A percentile compares a stretch with the other conserved stretches of the same genome.
Evolutionary conservation across 2,329 filamentous ascomycete genomes (phyloP).

Genomic region (Celoporthe dispersa): DNA sequence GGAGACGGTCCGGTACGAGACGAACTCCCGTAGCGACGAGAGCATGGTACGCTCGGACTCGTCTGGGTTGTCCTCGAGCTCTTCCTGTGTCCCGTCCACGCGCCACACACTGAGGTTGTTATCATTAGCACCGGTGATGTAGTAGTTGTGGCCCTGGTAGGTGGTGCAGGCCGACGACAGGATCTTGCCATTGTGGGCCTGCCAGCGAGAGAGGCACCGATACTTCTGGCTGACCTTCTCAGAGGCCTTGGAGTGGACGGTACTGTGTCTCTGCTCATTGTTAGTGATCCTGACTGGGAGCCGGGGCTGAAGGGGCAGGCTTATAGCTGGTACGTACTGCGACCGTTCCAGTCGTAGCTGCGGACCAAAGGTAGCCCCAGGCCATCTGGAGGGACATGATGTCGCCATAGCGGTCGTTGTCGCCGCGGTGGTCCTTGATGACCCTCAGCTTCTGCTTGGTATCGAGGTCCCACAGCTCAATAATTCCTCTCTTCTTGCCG

Average conservation of each 20-base stretch:
- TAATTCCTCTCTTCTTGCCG: conserved; percentile 82
- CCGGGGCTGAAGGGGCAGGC: background rate
- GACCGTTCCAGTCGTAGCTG: conserved; percentile 84
- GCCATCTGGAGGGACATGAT: conserved; percentile 86
- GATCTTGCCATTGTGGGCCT: conserved; percentile 83
- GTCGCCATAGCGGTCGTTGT: conserved; percentile 55
- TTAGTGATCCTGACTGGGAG: conserved; percentile 10
- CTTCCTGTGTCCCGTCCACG: conserved; percentile 54
- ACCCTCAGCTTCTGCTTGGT: conserved; percentile 88
- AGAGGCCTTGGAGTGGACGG: conserved; percentile 62
- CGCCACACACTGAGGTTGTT: conserved; percentile 89
- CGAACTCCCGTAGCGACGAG: conserved; percentile 80
- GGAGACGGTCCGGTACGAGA: conserved; percentile 90
- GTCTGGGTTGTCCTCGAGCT: conserved; percentile 43
- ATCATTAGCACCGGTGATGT: conserved; percentile 93
- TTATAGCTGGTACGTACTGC: conserved; percentile 62
- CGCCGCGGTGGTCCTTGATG: conserved; percentile 71
- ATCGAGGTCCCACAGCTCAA: conserved; percentile 97
- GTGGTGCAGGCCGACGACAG: conserved; percentile 79
- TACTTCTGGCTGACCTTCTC: conserved; percentile 60
- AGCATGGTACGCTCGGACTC: conserved; percentile 61
- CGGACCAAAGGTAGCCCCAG: conserved; percentile 84
- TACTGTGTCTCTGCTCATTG: conserved; percentile 63
- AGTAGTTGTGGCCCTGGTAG: conserved; percentile 75
- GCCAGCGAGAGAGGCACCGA: conserved; percentile 41